Conservation (phyloP, 768 basidiomycete species). For the Mycena metata region DNA sequence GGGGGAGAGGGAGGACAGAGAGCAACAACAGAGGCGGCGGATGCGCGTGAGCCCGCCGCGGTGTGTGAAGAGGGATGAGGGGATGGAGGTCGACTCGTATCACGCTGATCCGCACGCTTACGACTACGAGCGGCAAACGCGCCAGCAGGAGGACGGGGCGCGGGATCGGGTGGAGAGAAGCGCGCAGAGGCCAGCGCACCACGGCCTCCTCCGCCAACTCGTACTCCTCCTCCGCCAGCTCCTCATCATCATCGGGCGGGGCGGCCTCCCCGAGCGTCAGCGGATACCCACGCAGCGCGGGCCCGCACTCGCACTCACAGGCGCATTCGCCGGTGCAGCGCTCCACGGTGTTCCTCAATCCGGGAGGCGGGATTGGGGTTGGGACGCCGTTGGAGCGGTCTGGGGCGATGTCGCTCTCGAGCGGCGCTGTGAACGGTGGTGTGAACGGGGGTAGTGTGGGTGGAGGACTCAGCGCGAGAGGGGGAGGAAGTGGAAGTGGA, state of each 20-base stretch:
- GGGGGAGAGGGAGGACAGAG: too few relatives aligned
- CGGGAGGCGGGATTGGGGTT: not conserved
- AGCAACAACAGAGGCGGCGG: not conserved
- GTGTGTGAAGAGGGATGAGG: constrained; percentile 2
- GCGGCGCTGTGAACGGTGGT: too few relatives aligned
- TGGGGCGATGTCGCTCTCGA: constrained; percentile 33
- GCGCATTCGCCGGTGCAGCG: not conserved
- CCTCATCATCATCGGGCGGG: not conserved
- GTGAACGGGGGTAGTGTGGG: too few relatives aligned
- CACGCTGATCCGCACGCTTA: too few relatives aligned
- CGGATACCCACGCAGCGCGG: too few relatives aligned
- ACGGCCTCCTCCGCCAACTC: too few relatives aligned
- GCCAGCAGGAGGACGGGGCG: constrained; percentile 1
- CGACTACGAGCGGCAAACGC: too few relatives aligned
- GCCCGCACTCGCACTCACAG: too few relatives aligned
- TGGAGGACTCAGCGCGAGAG: too few relatives aligned
- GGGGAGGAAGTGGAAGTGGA: too few relatives aligned
- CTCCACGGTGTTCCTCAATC: not conserved
- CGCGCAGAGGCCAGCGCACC: not conserved
- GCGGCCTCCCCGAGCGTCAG: too few relatives aligned
- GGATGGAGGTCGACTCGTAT: not conserved
- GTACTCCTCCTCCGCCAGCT: not conserved
- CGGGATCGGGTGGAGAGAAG: too few relatives aligned
- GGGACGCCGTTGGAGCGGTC: constrained; percentile 34
- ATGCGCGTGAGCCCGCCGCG: constrained; percentile 16